phyloP scores from a whole-genome alignment of 2,329 filamentous ascomycete genomes.

The Rhinocladiella similis region DNA sequence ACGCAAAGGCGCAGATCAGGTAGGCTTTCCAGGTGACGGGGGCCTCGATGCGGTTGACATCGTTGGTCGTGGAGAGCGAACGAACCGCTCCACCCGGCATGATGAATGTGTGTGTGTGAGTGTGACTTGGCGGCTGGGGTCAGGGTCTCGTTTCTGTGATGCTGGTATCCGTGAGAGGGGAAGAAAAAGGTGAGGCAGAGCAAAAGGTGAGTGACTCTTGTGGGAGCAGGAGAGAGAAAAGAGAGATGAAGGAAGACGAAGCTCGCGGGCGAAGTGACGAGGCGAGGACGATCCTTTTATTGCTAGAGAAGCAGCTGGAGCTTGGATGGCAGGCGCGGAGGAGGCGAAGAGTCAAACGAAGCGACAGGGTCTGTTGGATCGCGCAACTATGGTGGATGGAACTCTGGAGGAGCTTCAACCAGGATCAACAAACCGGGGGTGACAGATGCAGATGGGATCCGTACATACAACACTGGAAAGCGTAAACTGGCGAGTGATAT shows the following conservation, averaged over 20 bases:
- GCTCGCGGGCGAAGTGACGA: too few relatives aligned
- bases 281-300: too few relatives aligned
- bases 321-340: too few relatives aligned
- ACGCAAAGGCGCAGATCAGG: conserved; percentile 61
- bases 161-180: too few relatives aligned
- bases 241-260: background rate
- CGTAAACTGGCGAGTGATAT: background rate
- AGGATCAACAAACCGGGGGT: conserved; percentile 5
- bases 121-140: background rate
- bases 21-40: conserved; percentile 62
- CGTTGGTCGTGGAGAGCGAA: conserved; percentile 31
- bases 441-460: background rate
- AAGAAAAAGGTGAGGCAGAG: too few relatives aligned
- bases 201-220: background rate
- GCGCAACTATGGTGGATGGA: background rate
- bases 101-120: background rate
- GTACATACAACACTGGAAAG: too few relatives aligned
- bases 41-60: conserved; percentile 58
- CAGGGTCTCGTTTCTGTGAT: background rate
- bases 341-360: too few relatives aligned
- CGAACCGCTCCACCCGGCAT: conserved; percentile 19
- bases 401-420: conserved; percentile 2
- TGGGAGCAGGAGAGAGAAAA: background rate
- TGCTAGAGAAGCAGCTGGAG: too few relatives aligned
- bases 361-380: background rate